Base-by-base conservation (phyloP, 768 basidiomycete species). In the Hortiboletus flavorubellus region DNA sequence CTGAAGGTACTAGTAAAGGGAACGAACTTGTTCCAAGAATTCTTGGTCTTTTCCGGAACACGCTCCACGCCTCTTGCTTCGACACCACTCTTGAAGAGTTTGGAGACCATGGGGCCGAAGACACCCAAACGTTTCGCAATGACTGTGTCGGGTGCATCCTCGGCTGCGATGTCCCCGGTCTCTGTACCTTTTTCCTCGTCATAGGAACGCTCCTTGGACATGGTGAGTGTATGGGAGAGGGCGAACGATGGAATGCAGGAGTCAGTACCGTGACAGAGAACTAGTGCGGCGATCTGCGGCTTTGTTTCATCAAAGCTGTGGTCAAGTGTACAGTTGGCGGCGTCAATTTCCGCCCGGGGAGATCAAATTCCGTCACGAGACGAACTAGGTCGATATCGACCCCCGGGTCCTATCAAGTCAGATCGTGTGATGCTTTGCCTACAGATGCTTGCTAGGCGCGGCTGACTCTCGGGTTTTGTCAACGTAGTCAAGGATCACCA, bases 21-120 rank as follows among this genome's bases (percentile, higher is more conserved):
- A 8, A 70, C 72, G 43, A 46, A 75, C 75, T 76, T 76, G 61
- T 78, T 78, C 74, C 76, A 77, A 14, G 71, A 60, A 54, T 78
- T 75, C 53, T 76, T 78, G 1, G 57, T 66, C 49, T 76, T 65
- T 61, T 82, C 81, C 15, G 77, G 78, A 0, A 82, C 77, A 12
- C 81, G 76, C 57, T 81, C 81, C 7, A 83, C 76, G 18, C 81
- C 81, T 64, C 78, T 68, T 5, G 79, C 80, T 64, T 83, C 81
- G 18, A 82, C 77, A 45, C 80, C 80, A 49, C 68, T 76, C 15
- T 71, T 66, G 62, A 81, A 80, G 12, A 80, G 66, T 60, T 64
- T 74, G 42, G 66, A 61, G 23, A 78, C 63, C 39, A 73, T 33
- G 3, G 69, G 71, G 1, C 68, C 69, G 34, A 71, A 53, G 31